phyloP scores from a whole-genome alignment of 1,139 yeast genomes.

The Petasospora rhodanensis region DNA sequence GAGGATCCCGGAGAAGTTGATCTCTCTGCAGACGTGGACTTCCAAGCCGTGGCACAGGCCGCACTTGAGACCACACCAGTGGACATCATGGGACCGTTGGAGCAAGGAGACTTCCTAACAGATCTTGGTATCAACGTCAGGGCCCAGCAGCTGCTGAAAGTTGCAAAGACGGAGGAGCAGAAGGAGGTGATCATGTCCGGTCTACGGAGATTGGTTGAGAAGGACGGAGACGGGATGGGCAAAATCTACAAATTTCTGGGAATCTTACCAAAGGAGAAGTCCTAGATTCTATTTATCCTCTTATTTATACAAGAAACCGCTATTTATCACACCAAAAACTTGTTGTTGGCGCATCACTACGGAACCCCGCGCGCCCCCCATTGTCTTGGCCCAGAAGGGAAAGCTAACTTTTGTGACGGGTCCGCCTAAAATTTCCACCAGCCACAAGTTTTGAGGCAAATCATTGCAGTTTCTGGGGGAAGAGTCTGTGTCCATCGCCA shows the following conservation, averaged over 20 bases:
- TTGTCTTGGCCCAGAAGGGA: too few relatives aligned
- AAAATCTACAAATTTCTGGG: conserved; percentile 70
- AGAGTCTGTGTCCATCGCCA: too few relatives aligned
- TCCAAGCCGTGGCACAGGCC: conserved; percentile 47
- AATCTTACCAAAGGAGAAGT: conserved; percentile 42
- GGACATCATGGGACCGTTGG: conserved; percentile 53
- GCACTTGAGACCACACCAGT: conserved; percentile 27
- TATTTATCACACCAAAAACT: too few relatives aligned
- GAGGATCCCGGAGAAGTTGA: conserved; percentile 75
- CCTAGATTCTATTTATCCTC: neutral
- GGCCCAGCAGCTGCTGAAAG: conserved; percentile 47
- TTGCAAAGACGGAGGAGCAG: conserved; percentile 29
- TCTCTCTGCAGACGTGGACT: conserved; percentile 81
- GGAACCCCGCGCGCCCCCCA: too few relatives aligned
- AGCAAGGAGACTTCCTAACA: conserved; percentile 81
- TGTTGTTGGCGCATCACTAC: too few relatives aligned
- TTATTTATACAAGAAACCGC: conserved; percentile 1
- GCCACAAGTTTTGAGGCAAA: too few relatives aligned
- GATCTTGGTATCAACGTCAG: conserved; percentile 73
- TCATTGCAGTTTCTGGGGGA: too few relatives aligned
- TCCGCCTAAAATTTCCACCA: too few relatives aligned
- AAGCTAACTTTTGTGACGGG: too few relatives aligned
- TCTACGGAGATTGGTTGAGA: conserved; percentile 61
- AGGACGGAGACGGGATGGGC: conserved; percentile 68
- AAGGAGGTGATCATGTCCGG: conserved; percentile 50